Base-by-base conservation (phyloP, 2,329 filamentous ascomycete species). In the Fulvia fulva region DNA sequence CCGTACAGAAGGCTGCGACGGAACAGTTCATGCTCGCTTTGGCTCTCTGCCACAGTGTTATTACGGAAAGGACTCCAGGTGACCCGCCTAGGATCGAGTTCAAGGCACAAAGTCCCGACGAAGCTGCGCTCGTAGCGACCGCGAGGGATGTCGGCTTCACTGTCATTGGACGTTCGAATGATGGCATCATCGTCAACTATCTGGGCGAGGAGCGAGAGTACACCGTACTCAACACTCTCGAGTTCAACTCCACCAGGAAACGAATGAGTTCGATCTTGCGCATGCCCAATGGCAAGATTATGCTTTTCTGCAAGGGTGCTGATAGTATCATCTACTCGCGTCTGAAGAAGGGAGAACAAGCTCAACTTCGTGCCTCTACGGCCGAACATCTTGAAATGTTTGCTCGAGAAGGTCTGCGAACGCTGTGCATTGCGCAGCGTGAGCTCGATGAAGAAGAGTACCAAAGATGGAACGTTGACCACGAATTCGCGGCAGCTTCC, bases 361-460 rank as follows among this genome's bases (percentile, higher is more conserved):
- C 85, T 60, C 89, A 96, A 69, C 82, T 99, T 55, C 85, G 94
- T 61, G 83, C 85, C 67, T 81, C 83, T 19, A 99, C 95, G 1
- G 94, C 92, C 2, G 90, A 97, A 66, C 94, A 99, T 70, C 83
- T 99, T 19, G 95, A 99, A 71, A 89, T 96, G 84, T 99, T 97
- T 75, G 94, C 95, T 21, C 83, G 93, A 54, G 95, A 99, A 78
- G 94, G 94, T 73, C 81, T 99, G 32, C 87, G 94, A 69, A 99
- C 94, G 4, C 83, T 99, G 9, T 99, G 94, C 75, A 91, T 99
- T 67, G 95, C 94, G 4, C 84, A 96, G 70, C 86, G 86, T 64
- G 85, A 91, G 59, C 77, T 99, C 7, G 79, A 81, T 0, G 92
- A 97, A 72, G 82, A 89, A 26, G 89, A 96, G 71, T 99, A 97